Evolutionary conservation across 306 rosid species (phyloP), one percentile per base, ranked within the genome.

Genomic region (Hippophae tibetana): DNA sequence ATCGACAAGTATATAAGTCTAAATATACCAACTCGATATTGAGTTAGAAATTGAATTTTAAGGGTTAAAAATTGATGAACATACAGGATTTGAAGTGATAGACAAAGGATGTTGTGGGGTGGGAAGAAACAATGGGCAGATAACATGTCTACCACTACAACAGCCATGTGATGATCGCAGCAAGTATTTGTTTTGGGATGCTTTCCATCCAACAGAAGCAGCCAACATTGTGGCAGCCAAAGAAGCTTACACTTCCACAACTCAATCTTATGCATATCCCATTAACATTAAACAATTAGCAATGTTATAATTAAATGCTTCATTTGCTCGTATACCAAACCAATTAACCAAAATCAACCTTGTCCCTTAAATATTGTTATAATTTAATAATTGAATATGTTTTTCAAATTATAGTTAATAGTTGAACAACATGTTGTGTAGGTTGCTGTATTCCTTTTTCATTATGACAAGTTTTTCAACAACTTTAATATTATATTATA

Each of bases 101-200:
- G 99, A 92, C 81, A 78, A 85, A 54, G 96, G 96, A 5, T 92
- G 96, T 53, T 92, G 93, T 70, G 99, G 96, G 47, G 99, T 87
- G 60, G 95, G 93, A 3, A 85, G 61, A 60, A 87, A 92, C 88
- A 92, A 92, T 64, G 99, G 96, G 8, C 93, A 92, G 60, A 78
- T 92, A 8, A 87, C 92, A 49, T 90, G 98, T 13, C 90, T 90
- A 49, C 96, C 98, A 8, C 74, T 90, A 45, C 96, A 83, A 58
- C 74, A 74, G 52, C 73, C 95, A 18, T 92, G 98, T 50, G n/a
- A 42, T 23, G 75, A 88, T 66, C 95, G 93, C 3, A 59, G 43
- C 0, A 81, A 84, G 57, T 82, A 92, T 81, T 69, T 87, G 67
- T 92, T 85, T 50, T 92, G 93, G 99, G 99, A 85, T 69, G 88